Percentiles rank a stretch among this genome's conserved stretches.
phyloP scores from a whole-genome alignment of 2,329 filamentous ascomycete species.

The Alternaria viburni region DNA sequence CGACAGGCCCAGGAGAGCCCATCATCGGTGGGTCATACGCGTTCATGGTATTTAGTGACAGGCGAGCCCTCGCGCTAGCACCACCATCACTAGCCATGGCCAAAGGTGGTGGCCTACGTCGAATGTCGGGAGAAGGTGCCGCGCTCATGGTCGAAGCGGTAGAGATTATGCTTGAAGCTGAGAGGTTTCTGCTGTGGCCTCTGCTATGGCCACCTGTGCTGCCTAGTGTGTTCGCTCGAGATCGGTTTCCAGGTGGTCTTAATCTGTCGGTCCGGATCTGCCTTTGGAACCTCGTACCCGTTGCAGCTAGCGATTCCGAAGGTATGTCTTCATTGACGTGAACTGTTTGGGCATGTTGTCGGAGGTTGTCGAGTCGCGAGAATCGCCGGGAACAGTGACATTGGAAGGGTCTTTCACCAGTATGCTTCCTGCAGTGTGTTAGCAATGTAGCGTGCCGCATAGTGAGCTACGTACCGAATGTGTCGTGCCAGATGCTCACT shows the following conservation, averaged over 20 bases:
- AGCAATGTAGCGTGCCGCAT: constrained; percentile 22
- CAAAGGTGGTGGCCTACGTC: constrained; percentile 78
- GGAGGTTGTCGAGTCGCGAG: constrained; percentile 90
- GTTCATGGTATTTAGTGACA: constrained; percentile 65
- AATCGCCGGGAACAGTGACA: constrained; percentile 95
- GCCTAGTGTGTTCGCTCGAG: constrained; percentile 77
- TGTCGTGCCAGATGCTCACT: constrained; percentile 95
- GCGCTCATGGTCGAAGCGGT: constrained; percentile 71
- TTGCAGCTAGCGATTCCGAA: constrained; percentile 88
- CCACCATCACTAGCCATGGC: constrained; percentile 77
- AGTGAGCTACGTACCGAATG: constrained; percentile 71
- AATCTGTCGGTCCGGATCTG: constrained; percentile 89
- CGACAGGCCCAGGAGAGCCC: constrained; percentile 66
- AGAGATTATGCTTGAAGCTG: constrained; percentile 84
- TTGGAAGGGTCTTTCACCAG: constrained; percentile 93
- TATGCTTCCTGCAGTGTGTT: constrained; percentile 76
- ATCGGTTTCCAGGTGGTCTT: constrained; percentile 72
- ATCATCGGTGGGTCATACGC: constrained; percentile 65
- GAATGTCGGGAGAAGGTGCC: constrained; percentile 53
- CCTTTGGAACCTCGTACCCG: constrained; percentile 87
- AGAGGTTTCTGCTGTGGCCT: constrained; percentile 84
- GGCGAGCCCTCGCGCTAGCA: constrained; percentile 63
- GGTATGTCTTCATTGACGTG: constrained; percentile 98
- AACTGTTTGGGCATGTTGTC: constrained; percentile 96
- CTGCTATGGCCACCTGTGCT: constrained; percentile 73